Evolutionary conservation across 2,329 filamentous ascomycete species (phyloP).

Genomic region (Chrysosporium keratinophilum): DNA sequence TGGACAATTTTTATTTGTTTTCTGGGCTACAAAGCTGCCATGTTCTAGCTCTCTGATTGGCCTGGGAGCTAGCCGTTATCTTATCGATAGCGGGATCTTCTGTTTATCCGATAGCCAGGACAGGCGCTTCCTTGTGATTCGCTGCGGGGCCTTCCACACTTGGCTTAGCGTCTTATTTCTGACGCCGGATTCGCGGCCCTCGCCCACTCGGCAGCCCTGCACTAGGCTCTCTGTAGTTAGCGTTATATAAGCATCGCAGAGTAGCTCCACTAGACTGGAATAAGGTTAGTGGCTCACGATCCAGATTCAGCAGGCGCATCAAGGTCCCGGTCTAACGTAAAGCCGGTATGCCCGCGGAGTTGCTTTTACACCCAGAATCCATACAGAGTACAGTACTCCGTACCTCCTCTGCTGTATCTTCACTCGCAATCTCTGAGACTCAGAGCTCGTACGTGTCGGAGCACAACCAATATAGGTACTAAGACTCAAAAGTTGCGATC

Average conservation of each 20-base stretch:
- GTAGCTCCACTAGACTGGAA: background rate
- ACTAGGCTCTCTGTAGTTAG: background rate
- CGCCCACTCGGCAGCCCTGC: background rate
- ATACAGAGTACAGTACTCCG: no score
- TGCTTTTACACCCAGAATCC: background rate
- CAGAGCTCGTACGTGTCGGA: no score
- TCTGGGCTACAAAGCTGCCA: conserved; percentile 3
- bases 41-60: conserved; percentile 9
- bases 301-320: background rate
- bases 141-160: background rate
- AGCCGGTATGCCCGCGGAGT: background rate
- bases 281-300: background rate
- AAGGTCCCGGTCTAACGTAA: background rate
- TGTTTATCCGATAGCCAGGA: background rate
- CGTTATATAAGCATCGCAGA: background rate
- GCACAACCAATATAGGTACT: no score
- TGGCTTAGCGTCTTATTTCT: background rate
- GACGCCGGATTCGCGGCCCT: background rate
- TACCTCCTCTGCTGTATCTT: no score
- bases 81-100: conserved; percentile 5
- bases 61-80: conserved; percentile 1
- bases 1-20: background rate
- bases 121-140: no score
- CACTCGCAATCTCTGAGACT: no score
- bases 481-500: no score